Percentiles rank a stretch among this genome's conserved stretches.
phyloP scores from a whole-genome alignment of 257 asterid species.

The Solanum verrucosum region DNA sequence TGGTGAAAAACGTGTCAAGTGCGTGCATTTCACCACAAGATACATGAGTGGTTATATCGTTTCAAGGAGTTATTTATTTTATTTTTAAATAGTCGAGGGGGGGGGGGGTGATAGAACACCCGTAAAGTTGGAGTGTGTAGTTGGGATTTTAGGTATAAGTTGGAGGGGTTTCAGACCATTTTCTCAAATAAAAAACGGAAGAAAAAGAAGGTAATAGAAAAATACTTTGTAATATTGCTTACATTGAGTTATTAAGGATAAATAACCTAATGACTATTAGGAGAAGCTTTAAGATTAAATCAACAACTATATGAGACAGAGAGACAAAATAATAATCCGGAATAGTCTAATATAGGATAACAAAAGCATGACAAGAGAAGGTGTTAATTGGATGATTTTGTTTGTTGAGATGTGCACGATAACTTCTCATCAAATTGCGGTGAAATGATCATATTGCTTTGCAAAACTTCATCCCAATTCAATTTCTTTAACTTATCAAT shows the following conservation, averaged over 20 bases:
- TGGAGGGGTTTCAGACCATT: no score
- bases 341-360: not conserved
- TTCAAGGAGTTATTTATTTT: no score
- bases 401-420: not conserved
- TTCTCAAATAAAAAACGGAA: no score
- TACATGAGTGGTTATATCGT: no score
- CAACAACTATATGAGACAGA: not conserved
- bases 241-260: not conserved
- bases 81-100: no score
- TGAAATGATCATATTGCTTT: not conserved
- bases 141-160: no score
- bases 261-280: not conserved
- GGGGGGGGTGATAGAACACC: no score
- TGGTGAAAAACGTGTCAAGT: no score
- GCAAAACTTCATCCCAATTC: not conserved
- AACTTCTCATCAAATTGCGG: not conserved
- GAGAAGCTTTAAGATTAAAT: no score
- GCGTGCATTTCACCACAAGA: no score
- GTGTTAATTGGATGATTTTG: not conserved
- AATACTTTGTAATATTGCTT: not conserved
- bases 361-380: not conserved
- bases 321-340: no score
- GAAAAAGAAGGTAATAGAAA: not conserved
- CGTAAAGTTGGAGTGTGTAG: no score
- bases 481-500: constrained; percentile 13